These are phyloP conservation scores for Daldinia grandis DNA, from an alignment of 495 filamentous ascomycete species.

Conservation along the genomic window DNA sequence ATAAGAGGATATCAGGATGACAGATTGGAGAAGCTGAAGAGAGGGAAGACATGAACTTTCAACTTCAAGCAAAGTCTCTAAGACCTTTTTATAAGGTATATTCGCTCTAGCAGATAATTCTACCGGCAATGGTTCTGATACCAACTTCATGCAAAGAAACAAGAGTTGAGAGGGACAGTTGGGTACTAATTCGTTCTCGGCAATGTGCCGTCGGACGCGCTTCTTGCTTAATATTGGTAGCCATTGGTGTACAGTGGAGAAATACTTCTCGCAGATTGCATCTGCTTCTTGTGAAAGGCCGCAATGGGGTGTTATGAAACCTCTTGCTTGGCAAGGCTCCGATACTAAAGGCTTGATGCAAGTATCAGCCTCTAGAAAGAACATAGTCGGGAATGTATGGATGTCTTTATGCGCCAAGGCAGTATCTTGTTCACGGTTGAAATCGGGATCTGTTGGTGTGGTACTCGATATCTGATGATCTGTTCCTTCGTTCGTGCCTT, in stretches of 20 bases:
- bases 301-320: background rate
- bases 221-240: conserved; percentile 60
- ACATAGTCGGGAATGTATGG: conserved; percentile 29
- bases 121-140: conserved; percentile 43
- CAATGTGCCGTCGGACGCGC: conserved; percentile 41
- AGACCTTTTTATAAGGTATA: conserved; percentile 45
- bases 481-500: conserved; percentile 27
- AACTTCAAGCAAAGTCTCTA: conserved; percentile 41
- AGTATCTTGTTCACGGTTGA: background rate
- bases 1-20: conserved; percentile 51
- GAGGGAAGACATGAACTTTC: conserved; percentile 43
- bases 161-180: conserved; percentile 53
- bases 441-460: background rate
- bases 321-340: conserved; percentile 12
- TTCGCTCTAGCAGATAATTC: conserved; percentile 47
- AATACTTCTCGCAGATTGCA: conserved; percentile 40
- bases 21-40: conserved; percentile 53
- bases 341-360: conserved; percentile 28
- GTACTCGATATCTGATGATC: background rate
- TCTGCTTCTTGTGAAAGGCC: background rate
- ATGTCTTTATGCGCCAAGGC: background rate
- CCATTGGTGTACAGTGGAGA: conserved; percentile 51
- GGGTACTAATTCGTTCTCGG: conserved; percentile 43
- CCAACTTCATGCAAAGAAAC: conserved; percentile 57
- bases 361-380: conserved; percentile 35